phyloP scores from a whole-genome alignment of 495 filamentous ascomycete genomes.

The Parachaetomium inaequale region DNA sequence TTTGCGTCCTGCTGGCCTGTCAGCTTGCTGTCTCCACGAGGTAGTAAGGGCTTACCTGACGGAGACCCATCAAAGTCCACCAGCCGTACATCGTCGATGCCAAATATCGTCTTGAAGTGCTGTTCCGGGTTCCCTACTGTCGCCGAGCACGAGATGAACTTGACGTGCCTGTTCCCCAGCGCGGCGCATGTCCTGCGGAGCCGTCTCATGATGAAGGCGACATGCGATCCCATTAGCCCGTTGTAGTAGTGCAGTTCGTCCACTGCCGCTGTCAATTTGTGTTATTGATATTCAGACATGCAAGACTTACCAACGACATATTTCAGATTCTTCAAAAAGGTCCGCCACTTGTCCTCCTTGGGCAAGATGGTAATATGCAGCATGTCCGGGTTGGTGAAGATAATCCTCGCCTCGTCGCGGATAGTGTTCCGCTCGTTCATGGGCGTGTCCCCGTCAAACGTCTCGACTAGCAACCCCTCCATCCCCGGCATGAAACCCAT shows the following conservation, averaged over 20 bases:
- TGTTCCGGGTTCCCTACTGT: slow-evolving; percentile 91
- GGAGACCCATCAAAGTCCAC: slow-evolving; percentile 92
- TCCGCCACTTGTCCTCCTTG: slow-evolving; percentile 84
- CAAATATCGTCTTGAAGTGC: slow-evolving; percentile 93
- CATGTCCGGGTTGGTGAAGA: slow-evolving; percentile 99
- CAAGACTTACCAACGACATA: slow-evolving; percentile 70
- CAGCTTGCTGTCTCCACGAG: not conserved
- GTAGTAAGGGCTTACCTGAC: slow-evolving; percentile 44
- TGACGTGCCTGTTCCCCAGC: slow-evolving; percentile 81
- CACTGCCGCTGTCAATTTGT: slow-evolving; percentile 34
- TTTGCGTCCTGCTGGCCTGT: slow-evolving; percentile 56
- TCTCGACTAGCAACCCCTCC: slow-evolving; percentile 77
- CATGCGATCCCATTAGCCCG: slow-evolving; percentile 88
- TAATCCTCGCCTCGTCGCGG: slow-evolving; percentile 83
- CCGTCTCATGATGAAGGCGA: slow-evolving; percentile 91
- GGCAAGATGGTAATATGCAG: slow-evolving; percentile 92
- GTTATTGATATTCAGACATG: too few relatives aligned
- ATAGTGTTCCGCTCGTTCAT: slow-evolving; percentile 74
- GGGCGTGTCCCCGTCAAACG: slow-evolving; percentile 92
- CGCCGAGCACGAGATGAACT: slow-evolving; percentile 95
- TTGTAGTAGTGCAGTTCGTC: slow-evolving; percentile 96
- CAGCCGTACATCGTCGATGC: slow-evolving; percentile 70
- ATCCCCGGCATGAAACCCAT: slow-evolving; percentile 73
- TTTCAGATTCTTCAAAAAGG: slow-evolving; percentile 81
- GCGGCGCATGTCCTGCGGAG: slow-evolving; percentile 86